Percentiles rank a stretch among this genome's conserved stretches.
phyloP scores from a whole-genome alignment of 2,329 filamentous ascomycete species.

The Aureobasidium mangrovei region DNA sequence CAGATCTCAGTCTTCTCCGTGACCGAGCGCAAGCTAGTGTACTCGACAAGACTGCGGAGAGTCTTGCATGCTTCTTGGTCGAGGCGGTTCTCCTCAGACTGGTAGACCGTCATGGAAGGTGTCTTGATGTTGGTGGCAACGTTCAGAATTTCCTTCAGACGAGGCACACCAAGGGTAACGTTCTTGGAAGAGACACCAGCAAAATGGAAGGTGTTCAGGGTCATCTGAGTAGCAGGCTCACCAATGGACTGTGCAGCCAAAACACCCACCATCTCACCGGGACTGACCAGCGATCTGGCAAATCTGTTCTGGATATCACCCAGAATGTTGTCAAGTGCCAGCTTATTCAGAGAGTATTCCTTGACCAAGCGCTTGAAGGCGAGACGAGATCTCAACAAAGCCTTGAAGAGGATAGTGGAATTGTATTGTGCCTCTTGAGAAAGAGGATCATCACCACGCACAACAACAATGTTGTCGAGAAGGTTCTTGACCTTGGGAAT shows the following conservation, averaged over 20 bases:
- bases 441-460: constrained; percentile 74
- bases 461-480: constrained; percentile 69
- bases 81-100: constrained; percentile 51
- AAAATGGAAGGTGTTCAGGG: constrained; percentile 98
- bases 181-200: constrained; percentile 99
- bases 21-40: constrained; percentile 86
- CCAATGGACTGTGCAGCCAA: constrained; percentile 96
- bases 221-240: constrained; percentile 99
- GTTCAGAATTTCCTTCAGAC: constrained; percentile 98
- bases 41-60: constrained; percentile 82
- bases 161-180: constrained; percentile 95
- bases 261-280: constrained; percentile 98
- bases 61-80: constrained; percentile 75
- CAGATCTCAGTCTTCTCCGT: constrained; percentile 92
- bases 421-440: constrained; percentile 81
- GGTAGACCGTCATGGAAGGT: constrained; percentile 88
- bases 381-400: constrained; percentile 76
- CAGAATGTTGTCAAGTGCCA: constrained; percentile 85
- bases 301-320: constrained; percentile 87
- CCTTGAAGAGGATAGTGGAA: constrained; percentile 87
- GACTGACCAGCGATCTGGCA: constrained; percentile 73
- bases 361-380: constrained; percentile 90
- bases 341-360: constrained; percentile 74
- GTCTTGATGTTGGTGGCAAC: constrained; percentile 98
- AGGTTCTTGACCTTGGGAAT: constrained; percentile 69